phyloP scores from a whole-genome alignment of 179 eudicot species.

The Heliamphora pulchella region DNA sequence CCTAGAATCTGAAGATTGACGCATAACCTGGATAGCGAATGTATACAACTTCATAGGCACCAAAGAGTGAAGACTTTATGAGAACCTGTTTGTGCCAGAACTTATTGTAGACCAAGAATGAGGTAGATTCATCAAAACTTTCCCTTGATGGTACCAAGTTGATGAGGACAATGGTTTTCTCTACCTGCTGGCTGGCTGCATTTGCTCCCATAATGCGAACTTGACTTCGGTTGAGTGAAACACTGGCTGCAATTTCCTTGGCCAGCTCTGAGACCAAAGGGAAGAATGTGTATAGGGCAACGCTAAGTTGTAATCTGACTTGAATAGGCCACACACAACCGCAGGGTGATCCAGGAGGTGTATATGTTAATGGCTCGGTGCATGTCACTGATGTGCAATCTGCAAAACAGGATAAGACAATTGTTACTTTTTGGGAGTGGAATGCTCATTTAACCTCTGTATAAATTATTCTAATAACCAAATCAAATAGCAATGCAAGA shows the following conservation, averaged over 20 bases:
- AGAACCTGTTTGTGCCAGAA: constrained; percentile 61
- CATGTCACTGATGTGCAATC: constrained; percentile 71
- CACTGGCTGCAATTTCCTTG: constrained; percentile 53
- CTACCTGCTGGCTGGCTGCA: constrained; percentile 64
- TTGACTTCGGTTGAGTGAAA: constrained; percentile 64
- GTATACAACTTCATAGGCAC: constrained; percentile 67
- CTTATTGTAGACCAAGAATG: constrained; percentile 52
- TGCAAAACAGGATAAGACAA: constrained; percentile 19
- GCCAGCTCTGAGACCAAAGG: constrained; percentile 78
- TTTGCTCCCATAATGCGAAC: constrained; percentile 90
- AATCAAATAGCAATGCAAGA: not conserved
- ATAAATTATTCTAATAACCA: not conserved
- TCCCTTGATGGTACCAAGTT: constrained; percentile 56
- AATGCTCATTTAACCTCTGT: not conserved
- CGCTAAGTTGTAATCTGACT: constrained; percentile 47
- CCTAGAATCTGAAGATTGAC: constrained; percentile 13
- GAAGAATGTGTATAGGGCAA: constrained; percentile 63
- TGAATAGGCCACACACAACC: constrained; percentile 91
- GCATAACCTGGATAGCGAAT: constrained; percentile 86
- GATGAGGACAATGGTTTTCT: constrained; percentile 57
- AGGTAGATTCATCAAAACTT: constrained; percentile 37
- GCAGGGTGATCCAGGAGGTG: constrained; percentile 71
- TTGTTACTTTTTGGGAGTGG: not conserved
- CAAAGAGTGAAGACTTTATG: constrained; percentile 55
- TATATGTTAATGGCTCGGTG: constrained; percentile 69